These are phyloP conservation scores for Meyerozyma elateridarum DNA, from an alignment of 1,139 yeast species.

Conservation along the genomic window DNA sequence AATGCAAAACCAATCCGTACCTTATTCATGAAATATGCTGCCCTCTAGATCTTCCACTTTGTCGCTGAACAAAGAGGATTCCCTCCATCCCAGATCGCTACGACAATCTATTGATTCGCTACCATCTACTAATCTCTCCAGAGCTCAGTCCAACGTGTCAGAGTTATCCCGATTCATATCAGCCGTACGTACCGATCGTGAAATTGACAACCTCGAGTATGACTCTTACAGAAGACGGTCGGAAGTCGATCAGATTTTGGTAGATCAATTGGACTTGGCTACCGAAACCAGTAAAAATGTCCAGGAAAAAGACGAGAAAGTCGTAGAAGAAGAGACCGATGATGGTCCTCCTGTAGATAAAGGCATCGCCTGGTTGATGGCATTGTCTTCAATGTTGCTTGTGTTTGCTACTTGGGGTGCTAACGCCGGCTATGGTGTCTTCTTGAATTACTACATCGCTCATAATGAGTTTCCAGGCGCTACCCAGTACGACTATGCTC, in stretches of 20 bases:
- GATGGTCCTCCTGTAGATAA: constrained; percentile 56
- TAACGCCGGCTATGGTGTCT: constrained; percentile 67
- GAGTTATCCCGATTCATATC: constrained; percentile 28
- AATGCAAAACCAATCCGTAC: too few species aligned
- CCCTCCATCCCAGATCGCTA: neutral
- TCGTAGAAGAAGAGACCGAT: constrained; percentile 10
- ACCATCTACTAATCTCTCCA: neutral
- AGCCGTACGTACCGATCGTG: constrained; percentile 30
- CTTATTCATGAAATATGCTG: too few species aligned
- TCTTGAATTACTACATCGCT: constrained; percentile 50
- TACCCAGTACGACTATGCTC: constrained; percentile 54
- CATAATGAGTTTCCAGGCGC: constrained; percentile 53
- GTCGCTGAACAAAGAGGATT: neutral
- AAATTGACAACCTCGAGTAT: constrained; percentile 17
- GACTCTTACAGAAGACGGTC: constrained; percentile 16
- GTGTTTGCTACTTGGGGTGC: constrained; percentile 70
- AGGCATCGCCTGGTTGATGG: constrained; percentile 69
- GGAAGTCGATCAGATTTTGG: constrained; percentile 21
- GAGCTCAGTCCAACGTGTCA: constrained; percentile 8
- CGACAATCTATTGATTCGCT: neutral
- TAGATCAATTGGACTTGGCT: constrained; percentile 19
- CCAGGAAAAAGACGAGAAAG: constrained; percentile 6
- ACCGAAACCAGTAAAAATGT: constrained; percentile 5
- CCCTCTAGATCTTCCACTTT: neutral
- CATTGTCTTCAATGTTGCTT: constrained; percentile 45